Base-by-base conservation (phyloP, 306 rosid genomes). In the Arachis hypogaea region DNA sequence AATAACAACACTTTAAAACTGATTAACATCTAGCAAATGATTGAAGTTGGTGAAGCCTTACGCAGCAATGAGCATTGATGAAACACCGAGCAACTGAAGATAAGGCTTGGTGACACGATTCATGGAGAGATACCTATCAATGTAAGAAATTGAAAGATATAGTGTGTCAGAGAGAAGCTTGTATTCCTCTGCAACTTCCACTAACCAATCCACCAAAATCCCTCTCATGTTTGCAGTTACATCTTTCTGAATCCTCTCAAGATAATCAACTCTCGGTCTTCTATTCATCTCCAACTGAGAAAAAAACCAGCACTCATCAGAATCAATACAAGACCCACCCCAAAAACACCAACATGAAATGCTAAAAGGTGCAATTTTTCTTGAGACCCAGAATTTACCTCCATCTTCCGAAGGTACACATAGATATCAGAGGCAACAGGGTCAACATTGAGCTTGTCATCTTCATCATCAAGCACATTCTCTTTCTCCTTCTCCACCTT, bases 21-120 rank as follows among this genome's bases (percentile, higher is more conserved):
- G 1, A 36, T 7, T 4, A 56, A 49, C 41, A 11, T 49, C 9
- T 58, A 7, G 6, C 28, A 58, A 63, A 76, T 63, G 29, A 10
- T 3, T 3, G 3, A 5, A 60, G 9, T 3, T 58, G 6, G 33
- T 4, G 2, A 5, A 52, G 43, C 16, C 88, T 88, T 87, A 91
- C 96, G 92, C 85, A 54, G 98, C 97, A 71, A 93, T 78, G 7
- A 86, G 79, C 93, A 93, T 77, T 0, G 96, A 76, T 0, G 98
- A 86, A 81, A 93, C 85, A 4, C 98, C 96, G 3, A 91, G 63
- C 66, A 93, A 64, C 64, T 86, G 92, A 73, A 93, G 89, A 63
- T 8, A 79, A 4, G 81, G 69, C 44, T 77, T 77, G 5, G 40
- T 11, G 7, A 93, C 81, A 47, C 42, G 16, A 7, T 73, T 65